Evolutionary conservation across 75 land plant species (phyloP), one percentile per base, ranked within the genome.

Genomic region (Picea glauca): DNA sequence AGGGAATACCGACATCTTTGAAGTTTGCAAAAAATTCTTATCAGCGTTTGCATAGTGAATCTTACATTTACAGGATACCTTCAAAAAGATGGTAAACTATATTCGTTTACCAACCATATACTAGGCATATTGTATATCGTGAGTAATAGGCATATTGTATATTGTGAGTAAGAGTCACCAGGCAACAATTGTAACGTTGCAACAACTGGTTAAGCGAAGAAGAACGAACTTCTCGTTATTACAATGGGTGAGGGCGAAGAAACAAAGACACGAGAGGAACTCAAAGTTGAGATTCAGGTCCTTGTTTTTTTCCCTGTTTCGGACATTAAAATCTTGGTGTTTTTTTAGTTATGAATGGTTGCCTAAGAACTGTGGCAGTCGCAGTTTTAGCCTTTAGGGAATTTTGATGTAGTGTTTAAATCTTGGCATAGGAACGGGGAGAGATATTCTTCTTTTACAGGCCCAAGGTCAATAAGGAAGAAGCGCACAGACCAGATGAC

Each of bases 401-500:
- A 3, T 38, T 38, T 38, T 3, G 40, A 38, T 2, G 2, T 38
- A 38, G 4, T 4, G 4, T 38, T 38, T 38, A 26, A 26, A 26
- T 61, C 2, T 18, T 58, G 8, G 54, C 77, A 60, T 72, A 86
- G 91, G 88, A 90, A 75, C 81, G 87, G 63, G 89, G 92, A 31
- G 89, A 94, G 67, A 93, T 94, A 40, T 94, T 93, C 82, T 91
- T 94, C 87, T 92, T 93, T 59, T 91, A 87, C 79, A 82, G 91
- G 80, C 95, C 95, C 7, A 95, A 93, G 79, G 88, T 95, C 1
- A 77, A 78, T 17, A 83, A 26, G 60, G 95, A 93, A 14, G 87
- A 93, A 72, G 89, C 91, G 8, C 89, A 91, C 75, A 77, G 89
- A 43, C 66, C 58, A 2, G 90, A 86, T 38, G 95, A 91, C 26